These are phyloP conservation scores for Solanum lycopersicoides DNA, from an alignment of 257 asterid genomes.

Conservation along the genomic window DNA sequence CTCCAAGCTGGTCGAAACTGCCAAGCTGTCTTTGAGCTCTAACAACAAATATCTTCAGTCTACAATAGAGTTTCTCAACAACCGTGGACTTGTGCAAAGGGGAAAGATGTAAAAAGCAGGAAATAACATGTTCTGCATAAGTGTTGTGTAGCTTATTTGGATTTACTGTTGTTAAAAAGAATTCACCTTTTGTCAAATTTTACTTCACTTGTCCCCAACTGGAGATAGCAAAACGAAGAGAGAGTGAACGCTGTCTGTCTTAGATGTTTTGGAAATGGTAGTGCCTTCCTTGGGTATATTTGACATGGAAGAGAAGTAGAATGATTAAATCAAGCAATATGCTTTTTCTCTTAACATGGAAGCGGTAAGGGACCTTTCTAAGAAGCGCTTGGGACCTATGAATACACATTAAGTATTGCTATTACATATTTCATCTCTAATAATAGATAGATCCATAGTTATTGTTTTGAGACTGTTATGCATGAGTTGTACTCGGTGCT, in stretches of 20 bases:
- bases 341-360: not conserved
- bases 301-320: not conserved
- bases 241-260: not conserved
- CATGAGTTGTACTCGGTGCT: not conserved
- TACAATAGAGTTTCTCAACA: conserved; percentile 31
- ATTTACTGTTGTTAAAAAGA: not conserved
- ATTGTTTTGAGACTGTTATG: not conserved
- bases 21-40: conserved; percentile 42
- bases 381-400: not conserved
- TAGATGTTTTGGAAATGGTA: not conserved
- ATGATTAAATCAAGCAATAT: no score
- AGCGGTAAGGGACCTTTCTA: not conserved
- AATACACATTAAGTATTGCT: not conserved
- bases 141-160: not conserved
- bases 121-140: not conserved
- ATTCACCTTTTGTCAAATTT: not conserved
- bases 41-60: conserved; percentile 44
- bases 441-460: not conserved
- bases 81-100: not conserved
- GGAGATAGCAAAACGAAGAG: not conserved
- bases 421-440: not conserved
- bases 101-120: not conserved
- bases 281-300: not conserved
- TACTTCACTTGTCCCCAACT: not conserved
- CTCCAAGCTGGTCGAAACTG: conserved; percentile 55